These are phyloP conservation scores for Metschnikowia proteae DNA, from an alignment of 805 yeast genomes.

Conservation along the genomic window DNA sequence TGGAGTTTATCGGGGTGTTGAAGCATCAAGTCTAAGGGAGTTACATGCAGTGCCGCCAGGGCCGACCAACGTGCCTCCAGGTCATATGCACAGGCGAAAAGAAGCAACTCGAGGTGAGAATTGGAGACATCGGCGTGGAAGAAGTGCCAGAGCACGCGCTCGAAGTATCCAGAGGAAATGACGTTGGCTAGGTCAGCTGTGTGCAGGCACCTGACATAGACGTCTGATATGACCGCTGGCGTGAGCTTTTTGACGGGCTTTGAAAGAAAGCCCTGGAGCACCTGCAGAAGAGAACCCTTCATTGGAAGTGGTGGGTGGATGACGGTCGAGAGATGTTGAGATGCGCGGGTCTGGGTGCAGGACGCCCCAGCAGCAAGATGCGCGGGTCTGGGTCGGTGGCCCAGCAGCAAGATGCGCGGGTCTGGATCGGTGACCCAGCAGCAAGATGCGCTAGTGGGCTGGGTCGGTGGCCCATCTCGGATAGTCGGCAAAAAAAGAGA, in stretches of 20 bases:
- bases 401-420: not conserved
- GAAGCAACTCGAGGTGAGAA: slow-evolving; percentile 38
- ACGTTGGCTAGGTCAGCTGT: slow-evolving; percentile 9
- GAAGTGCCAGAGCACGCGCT: slow-evolving; percentile 38
- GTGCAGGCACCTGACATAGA: slow-evolving; percentile 5
- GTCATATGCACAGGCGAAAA: slow-evolving; percentile 15
- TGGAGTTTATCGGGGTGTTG: slow-evolving; percentile 23
- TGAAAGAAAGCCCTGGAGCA: slow-evolving; percentile 2
- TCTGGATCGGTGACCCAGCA: not conserved
- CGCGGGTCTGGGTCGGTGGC: too few species aligned
- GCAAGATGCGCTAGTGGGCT: not conserved
- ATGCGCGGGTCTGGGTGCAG: slow-evolving; percentile 2
- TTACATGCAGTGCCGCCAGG: not conserved
- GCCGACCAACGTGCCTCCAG: not conserved
- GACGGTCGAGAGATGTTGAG: not conserved
- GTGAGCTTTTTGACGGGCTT: slow-evolving; percentile 12
- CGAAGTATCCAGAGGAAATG: slow-evolving; percentile 20
- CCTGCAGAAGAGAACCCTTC: slow-evolving; percentile 5
- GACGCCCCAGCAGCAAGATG: not conserved
- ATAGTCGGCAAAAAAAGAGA: not conserved
- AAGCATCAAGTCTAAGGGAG: slow-evolving; percentile 12
- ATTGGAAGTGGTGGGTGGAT: not conserved
- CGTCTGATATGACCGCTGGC: slow-evolving; percentile 10
- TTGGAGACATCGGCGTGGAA: slow-evolving; percentile 38
- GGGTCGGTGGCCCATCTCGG: not conserved